Percentiles rank a stretch among this genome's conserved stretches.
These are phyloP conservation scores for Bolboschoenoplectus hybrid DNA, from an alignment of 202 grass and related monocot genomes.

Conservation along the genomic window DNA sequence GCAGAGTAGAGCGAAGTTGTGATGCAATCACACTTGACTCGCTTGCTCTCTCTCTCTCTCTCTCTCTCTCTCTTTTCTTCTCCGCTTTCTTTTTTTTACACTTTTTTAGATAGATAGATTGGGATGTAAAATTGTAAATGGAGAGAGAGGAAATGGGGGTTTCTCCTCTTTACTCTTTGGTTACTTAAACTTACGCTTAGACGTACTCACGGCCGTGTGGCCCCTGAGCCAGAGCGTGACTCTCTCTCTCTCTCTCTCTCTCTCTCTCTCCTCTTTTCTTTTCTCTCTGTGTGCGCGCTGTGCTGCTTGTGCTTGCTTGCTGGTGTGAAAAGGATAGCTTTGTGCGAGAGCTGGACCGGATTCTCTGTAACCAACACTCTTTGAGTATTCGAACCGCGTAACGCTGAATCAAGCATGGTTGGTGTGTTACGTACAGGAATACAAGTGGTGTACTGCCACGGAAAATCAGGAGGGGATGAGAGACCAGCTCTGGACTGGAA, in stretches of 20 bases:
- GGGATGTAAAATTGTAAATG: background rate
- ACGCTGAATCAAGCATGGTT: no score
- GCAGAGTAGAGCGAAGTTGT: slow-evolving; percentile 22
- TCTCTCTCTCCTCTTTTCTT: background rate
- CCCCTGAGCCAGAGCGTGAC: slow-evolving; percentile 21
- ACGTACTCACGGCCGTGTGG: slow-evolving; percentile 38
- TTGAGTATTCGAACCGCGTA: no score
- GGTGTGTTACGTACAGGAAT: background rate
- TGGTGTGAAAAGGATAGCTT: slow-evolving; percentile 32
- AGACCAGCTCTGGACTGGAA: background rate
- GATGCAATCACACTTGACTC: slow-evolving; percentile 24
- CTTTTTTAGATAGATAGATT: background rate
- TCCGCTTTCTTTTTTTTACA: slow-evolving; percentile 1
- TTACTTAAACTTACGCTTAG: background rate
- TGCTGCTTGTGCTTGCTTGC: slow-evolving; percentile 30
- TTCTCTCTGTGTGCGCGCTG: slow-evolving; percentile 7
- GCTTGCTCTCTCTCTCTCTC: background rate
- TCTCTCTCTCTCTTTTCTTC: background rate
- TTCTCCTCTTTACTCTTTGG: background rate
- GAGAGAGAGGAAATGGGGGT: background rate
- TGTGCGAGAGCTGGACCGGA: background rate
- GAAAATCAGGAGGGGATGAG: background rate
- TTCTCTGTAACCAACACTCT: background rate
- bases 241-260: background rate
- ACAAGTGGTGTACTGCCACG: background rate